Evolutionary conservation across 2,329 filamentous ascomycete species (phyloP).

Genomic region (Fusarium xylarioides): DNA sequence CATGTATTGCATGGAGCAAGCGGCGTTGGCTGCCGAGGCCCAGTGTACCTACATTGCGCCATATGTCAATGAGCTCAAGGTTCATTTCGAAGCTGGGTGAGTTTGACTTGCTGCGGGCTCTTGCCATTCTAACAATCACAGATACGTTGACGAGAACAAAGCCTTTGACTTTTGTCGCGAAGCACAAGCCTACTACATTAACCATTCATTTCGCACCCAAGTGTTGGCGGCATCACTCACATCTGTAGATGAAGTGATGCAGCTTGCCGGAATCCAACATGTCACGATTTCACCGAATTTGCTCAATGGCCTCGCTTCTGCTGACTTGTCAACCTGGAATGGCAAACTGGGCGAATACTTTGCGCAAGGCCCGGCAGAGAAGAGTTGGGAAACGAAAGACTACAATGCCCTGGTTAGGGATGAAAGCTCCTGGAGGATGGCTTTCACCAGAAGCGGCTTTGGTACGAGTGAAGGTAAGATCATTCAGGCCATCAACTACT

Average conservation of each 20-base stretch:
- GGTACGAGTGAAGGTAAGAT: slow-evolving; percentile 62
- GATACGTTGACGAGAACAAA: slow-evolving; percentile 59
- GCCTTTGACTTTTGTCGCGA: slow-evolving; percentile 60
- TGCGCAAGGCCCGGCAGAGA: slow-evolving; percentile 42
- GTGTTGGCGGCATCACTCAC: slow-evolving; percentile 68
- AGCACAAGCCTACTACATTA: slow-evolving; percentile 62
- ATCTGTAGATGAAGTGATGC: slow-evolving; percentile 65
- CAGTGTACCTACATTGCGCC: slow-evolving; percentile 71
- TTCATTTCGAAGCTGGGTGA: slow-evolving; percentile 64
- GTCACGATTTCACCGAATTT: slow-evolving; percentile 67
- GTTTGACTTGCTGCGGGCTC: slow-evolving; percentile 7
- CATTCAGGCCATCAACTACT: slow-evolving; percentile 65
- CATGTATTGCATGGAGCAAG: slow-evolving; percentile 70
- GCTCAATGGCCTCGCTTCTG: slow-evolving; percentile 56
- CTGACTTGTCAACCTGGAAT: slow-evolving; percentile 45
- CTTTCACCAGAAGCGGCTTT: slow-evolving; percentile 58
- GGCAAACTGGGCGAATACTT: slow-evolving; percentile 46
- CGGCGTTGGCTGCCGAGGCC: slow-evolving; percentile 64
- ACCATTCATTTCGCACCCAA: slow-evolving; percentile 53
- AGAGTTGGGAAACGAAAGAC: slow-evolving; percentile 37
- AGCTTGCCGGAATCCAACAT: slow-evolving; percentile 64
- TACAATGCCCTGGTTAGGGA: slow-evolving; percentile 45
- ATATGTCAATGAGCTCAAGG: slow-evolving; percentile 72
- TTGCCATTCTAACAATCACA: slow-evolving; percentile 34
- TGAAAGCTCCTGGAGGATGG: slow-evolving; percentile 59